These are phyloP conservation scores for Juncus inflexus DNA, from an alignment of 176 grass and related monocot genomes.

Conservation along the genomic window DNA sequence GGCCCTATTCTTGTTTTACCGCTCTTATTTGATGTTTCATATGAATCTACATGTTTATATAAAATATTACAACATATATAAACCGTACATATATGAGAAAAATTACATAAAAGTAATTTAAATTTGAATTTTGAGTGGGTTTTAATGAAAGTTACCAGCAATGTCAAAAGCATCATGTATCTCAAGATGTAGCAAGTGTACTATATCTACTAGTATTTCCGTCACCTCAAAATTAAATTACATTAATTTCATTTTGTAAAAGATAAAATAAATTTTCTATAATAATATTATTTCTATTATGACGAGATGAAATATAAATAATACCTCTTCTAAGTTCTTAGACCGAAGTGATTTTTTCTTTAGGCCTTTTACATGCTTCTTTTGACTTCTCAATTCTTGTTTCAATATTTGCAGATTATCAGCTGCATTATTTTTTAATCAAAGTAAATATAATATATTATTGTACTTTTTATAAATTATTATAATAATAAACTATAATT, in stretches of 20 bases:
- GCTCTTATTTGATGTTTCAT: slow-evolving; percentile 26
- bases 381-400: slow-evolving; percentile 76
- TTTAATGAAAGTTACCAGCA: slow-evolving; percentile 54
- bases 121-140: slow-evolving; percentile 11
- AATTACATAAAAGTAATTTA: slow-evolving; percentile 9
- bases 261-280: no score
- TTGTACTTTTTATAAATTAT: no score
- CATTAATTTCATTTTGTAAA: background rate
- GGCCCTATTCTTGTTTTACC: slow-evolving; percentile 87
- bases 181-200: slow-evolving; percentile 78
- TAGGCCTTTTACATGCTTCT: slow-evolving; percentile 72
- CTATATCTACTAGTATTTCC: slow-evolving; percentile 83
- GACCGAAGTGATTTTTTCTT: slow-evolving; percentile 90
- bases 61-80: slow-evolving; percentile 9
- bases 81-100: slow-evolving; percentile 12
- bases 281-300: no score
- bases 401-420: slow-evolving; percentile 75
- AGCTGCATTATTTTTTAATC: slow-evolving; percentile 51
- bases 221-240: slow-evolving; percentile 51
- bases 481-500: slow-evolving; percentile 55
- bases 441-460: slow-evolving; percentile 13
- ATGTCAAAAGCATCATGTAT: slow-evolving; percentile 57
- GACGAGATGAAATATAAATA: no score
- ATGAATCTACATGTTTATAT: background rate
- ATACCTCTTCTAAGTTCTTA: slow-evolving; percentile 97